phyloP scores from a whole-genome alignment of 2,329 filamentous ascomycete species.

The Fusarium annulatum region DNA sequence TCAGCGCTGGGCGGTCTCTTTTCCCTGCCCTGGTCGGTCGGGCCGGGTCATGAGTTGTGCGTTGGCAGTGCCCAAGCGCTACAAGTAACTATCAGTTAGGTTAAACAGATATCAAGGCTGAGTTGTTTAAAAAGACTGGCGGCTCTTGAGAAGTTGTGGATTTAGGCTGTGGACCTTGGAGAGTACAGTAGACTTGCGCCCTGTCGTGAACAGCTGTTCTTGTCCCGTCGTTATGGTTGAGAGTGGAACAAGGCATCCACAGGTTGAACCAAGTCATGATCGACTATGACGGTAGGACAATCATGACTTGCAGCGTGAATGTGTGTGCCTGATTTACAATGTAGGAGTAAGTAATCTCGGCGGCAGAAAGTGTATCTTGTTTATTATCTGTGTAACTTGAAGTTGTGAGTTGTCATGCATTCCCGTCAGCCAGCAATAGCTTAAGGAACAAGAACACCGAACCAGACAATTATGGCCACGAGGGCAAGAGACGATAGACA shows the following conservation, averaged over 20 bases:
- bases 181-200: neutral
- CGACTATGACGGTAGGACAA: conserved; percentile 21
- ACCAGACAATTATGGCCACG: conserved; percentile 39
- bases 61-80: conserved; percentile 32
- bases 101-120: conserved; percentile 6
- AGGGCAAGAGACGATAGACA: conserved; percentile 8
- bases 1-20: conserved; percentile 7
- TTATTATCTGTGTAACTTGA: conserved; percentile 30
- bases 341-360: neutral
- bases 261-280: conserved; percentile 27
- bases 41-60: conserved; percentile 38
- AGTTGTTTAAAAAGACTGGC: neutral
- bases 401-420: conserved; percentile 47
- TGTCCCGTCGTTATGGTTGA: conserved; percentile 33
- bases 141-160: neutral
- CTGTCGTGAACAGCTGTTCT: conserved; percentile 8
- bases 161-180: conserved; percentile 4
- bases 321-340: neutral
- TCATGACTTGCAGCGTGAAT: conserved; percentile 30
- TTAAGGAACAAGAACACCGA: neutral
- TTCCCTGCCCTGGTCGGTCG: conserved; percentile 25
- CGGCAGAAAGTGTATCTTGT: conserved; percentile 6
- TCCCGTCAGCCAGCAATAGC: conserved; percentile 17
- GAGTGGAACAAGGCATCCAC: conserved; percentile 25
- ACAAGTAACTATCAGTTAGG: conserved; percentile 14